Base-by-base conservation (phyloP, 2,329 filamentous ascomycete species). In the Biscogniauxia mediterranea region DNA sequence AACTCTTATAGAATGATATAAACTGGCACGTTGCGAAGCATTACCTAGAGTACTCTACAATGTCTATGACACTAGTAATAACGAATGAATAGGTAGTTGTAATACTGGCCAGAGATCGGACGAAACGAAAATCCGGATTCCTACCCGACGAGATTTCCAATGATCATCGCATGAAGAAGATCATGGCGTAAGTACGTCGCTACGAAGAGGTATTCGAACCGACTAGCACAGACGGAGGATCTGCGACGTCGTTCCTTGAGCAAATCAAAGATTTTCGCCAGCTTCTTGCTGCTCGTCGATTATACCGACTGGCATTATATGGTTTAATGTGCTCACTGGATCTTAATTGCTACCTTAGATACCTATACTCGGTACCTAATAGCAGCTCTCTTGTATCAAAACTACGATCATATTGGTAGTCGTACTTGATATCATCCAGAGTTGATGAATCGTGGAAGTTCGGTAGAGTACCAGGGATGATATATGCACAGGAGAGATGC, bases 141-240 rank as follows among this genome's bases (percentile, higher is more conserved):
- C 15, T 46, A 54, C 57, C 52, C 19, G 51, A 59, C 53, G 11
- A 21, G 23, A 46, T 32, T 5, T 50, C 60, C 54, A 57, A 56
- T 57, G 55, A 64, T 62, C 58, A 55, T 38, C 60, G 58, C 60
- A 61, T 61, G 58, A 64, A 61, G 20, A 50, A 50, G 52, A 54
- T 55, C 63, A 60, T 51, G 54, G 55, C 11, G 49, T 19, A 50
- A 5, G 13, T 54, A 52, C 17, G 52, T 54, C 49, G 49, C 20
- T 7, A 25, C 49, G 56, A 50, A 21, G 19, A 54, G 61, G 58
- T 42, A 61, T 61, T 61, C 58, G 64, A 64, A 15, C 53, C 58
- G 62, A 64, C 32, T 57, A 61, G 52, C 55, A 54, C 52, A 9
- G n/a, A 21, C n/a, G 57, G 25, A 20, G 32, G 63, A 60, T 65